Percentiles rank a stretch among this genome's conserved stretches.
Evolutionary conservation across 2,329 filamentous ascomycete species (phyloP).

Genomic region (Dactylonectria estremocensis): DNA sequence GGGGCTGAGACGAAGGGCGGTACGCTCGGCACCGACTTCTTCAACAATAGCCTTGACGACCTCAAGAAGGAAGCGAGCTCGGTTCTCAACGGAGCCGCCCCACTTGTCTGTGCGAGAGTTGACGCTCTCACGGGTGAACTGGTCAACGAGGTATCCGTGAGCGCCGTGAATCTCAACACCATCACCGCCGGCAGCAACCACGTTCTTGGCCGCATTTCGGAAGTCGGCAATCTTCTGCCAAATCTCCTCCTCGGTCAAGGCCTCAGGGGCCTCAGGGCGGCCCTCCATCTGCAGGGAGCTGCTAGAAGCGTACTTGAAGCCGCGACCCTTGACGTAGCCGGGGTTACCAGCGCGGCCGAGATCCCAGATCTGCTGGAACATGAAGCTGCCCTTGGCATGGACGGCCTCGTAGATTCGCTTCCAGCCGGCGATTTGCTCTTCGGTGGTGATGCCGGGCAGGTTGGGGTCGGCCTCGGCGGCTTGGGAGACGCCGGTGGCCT

Average conservation of each 20-base stretch:
- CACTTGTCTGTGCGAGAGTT: conserved; percentile 69
- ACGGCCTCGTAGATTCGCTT: conserved; percentile 73
- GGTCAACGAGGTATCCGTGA: conserved; percentile 76
- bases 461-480: conserved; percentile 48
- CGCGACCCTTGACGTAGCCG: conserved; percentile 39
- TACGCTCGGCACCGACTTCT: conserved; percentile 65
- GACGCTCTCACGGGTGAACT: conserved; percentile 69
- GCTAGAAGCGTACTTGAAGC: conserved; percentile 48
- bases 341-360: conserved; percentile 65
- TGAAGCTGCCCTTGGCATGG: conserved; percentile 73
- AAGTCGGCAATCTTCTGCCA: conserved; percentile 73
- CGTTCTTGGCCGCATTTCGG: conserved; percentile 67
- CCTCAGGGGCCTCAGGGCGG: conserved; percentile 25
- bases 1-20: conserved; percentile 70
- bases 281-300: conserved; percentile 44
- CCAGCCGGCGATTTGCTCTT: conserved; percentile 73
- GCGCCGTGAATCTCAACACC: conserved; percentile 74
- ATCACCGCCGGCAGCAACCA: conserved; percentile 77
- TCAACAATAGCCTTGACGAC: conserved; percentile 59
- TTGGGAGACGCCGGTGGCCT: conserved; percentile 61
- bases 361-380: conserved; percentile 77
- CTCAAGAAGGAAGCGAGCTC: conserved; percentile 66
- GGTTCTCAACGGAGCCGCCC: conserved; percentile 69
- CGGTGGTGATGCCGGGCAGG: conserved; percentile 71
- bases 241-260: conserved; percentile 76